These are phyloP conservation scores for Mortierella sp. DNA, from an alignment of 371 early-diverging fungal genomes.

Conservation along the genomic window DNA sequence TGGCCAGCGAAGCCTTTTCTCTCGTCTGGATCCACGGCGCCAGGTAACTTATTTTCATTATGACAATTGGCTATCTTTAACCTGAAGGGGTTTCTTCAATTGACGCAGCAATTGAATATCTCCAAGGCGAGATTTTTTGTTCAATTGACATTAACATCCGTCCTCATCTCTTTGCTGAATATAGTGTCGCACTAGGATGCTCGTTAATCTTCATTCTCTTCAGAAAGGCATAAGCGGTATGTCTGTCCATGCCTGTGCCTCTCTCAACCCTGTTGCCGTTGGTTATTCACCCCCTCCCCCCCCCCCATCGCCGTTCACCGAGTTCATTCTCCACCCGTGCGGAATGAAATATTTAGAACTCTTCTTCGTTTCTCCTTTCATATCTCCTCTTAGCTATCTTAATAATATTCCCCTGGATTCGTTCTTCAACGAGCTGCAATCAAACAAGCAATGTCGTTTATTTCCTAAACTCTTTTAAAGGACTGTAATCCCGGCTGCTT, in stretches of 20 bases:
- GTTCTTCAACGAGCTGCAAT: neutral
- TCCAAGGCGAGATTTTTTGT: slow-evolving; percentile 11
- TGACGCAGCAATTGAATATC: too few species aligned
- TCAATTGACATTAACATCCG: slow-evolving; percentile 14
- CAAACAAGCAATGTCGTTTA: neutral
- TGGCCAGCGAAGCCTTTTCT: slow-evolving; percentile 48
- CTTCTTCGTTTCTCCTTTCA: neutral
- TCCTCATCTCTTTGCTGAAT: slow-evolving; percentile 8
- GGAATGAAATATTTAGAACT: neutral
- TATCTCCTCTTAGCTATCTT: neutral
- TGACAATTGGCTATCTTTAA: too few species aligned
- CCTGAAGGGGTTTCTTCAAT: neutral
- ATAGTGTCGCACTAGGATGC: slow-evolving; percentile 32
- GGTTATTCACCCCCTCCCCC: too few species aligned
- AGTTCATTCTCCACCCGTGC: neutral
- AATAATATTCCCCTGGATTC: neutral
- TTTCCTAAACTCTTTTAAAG: neutral
- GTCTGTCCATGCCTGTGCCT: neutral
- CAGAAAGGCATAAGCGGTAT: slow-evolving; percentile 24
- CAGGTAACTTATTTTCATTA: slow-evolving; percentile 20
- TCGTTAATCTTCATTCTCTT: slow-evolving; percentile 45
- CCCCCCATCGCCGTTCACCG: neutral
- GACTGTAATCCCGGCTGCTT: neutral
- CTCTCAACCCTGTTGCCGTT: neutral
- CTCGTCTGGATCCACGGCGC: slow-evolving; percentile 59